Base-by-base conservation (phyloP, 2,329 filamentous ascomycete species). In the Pseudopithomyces maydicus region DNA sequence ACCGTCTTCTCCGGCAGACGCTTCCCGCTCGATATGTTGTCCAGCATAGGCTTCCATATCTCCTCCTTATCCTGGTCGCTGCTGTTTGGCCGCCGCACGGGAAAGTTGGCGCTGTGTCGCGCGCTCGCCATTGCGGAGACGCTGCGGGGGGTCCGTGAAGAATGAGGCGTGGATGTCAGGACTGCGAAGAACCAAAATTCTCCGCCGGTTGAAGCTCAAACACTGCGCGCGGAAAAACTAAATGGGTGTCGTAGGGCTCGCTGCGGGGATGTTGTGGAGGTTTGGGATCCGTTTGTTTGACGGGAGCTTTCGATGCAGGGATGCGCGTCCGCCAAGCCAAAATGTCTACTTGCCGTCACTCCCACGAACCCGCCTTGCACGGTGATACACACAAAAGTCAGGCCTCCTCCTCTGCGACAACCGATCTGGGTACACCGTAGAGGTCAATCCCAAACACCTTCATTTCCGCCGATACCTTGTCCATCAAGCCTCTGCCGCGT, bases 1-100 rank as follows among this genome's bases (percentile, higher is more conserved):
- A 97, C 79, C 74, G 93, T 96, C 84, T 97, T 97, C 79, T 97
- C 92, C 6, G 92, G 91, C 69, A 97, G 80, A 66, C 90, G 86
- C 81, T 95, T 96, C 65, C 91, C 92, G 77, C 90, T 96, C 67
- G 93, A 92, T 66, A 95, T 93, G 52, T 87, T 89, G 77, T 96
- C 91, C 65, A 97, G 84, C 90, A 97, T 91, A 43, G 91, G 92
- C 59, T 90, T 93, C 94, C 94, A 97, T 77, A 97, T 88, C 74
- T 96, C 91, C 78, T 91, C 91, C 80, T 91, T 93, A 62, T 80
- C 78, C 43, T 79, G 79, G 75, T 89, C 88, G 67, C 90, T 88
- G 77, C 81, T 83, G 35, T 78, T 71, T 12, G 76, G 73, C 47
- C 73, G 65, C 42, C 69, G 63, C 54, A 63, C 64, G 52, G 69